These are phyloP conservation scores for Solanum lycopersicoides DNA, from an alignment of 257 asterid genomes.

Conservation along the genomic window DNA sequence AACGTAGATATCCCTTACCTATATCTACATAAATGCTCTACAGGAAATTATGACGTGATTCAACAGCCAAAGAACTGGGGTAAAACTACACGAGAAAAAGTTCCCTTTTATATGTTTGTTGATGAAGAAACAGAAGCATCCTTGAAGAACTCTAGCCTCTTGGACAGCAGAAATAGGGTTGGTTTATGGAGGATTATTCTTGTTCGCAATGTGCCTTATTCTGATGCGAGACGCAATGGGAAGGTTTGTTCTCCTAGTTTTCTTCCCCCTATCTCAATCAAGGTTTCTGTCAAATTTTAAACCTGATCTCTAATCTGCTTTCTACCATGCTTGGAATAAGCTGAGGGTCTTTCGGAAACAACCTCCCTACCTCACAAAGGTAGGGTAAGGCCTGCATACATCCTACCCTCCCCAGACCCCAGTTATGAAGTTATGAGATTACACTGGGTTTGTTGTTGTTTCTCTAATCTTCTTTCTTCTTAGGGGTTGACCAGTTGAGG, in stretches of 20 bases:
- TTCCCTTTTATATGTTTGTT: conserved; percentile 83
- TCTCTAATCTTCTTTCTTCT: not conserved
- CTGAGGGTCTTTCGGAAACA: not conserved
- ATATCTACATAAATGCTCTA: not conserved
- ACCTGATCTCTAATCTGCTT: not conserved
- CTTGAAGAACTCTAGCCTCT: conserved; percentile 51
- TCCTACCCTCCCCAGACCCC: not conserved
- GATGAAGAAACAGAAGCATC: conserved; percentile 87
- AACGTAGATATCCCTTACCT: not conserved
- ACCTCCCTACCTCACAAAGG: not conserved
- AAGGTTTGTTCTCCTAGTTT: conserved; percentile 43
- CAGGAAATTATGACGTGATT: conserved; percentile 86
- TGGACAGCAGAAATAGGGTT: conserved; percentile 48
- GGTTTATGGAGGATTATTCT: conserved; percentile 92
- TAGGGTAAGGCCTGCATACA: not conserved
- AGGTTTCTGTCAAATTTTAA: not conserved
- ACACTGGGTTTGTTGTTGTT: not conserved
- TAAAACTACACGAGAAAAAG: conserved; percentile 36
- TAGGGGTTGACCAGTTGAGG: not conserved
- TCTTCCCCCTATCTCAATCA: not conserved
- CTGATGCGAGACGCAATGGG: conserved; percentile 88
- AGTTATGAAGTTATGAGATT: not conserved
- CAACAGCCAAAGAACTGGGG: conserved; percentile 76
- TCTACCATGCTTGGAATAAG: not conserved
- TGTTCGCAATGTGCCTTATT: conserved; percentile 75